These are phyloP conservation scores for Mortierella claussenii DNA, from an alignment of 192 early-diverging fungal genomes.

Conservation along the genomic window DNA sequence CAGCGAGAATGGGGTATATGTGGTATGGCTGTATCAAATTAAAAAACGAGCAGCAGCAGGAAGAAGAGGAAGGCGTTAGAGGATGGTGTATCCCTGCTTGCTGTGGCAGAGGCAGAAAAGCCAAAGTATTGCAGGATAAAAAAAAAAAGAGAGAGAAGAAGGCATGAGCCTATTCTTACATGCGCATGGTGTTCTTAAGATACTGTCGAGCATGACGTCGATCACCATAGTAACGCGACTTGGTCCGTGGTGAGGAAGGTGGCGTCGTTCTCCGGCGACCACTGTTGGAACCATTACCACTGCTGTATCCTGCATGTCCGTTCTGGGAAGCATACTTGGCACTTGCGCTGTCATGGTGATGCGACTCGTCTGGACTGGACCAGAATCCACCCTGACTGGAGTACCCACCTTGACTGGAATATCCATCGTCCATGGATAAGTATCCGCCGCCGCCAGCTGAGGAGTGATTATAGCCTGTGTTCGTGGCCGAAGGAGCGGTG, in stretches of 20 bases:
- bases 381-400: constrained; percentile 44
- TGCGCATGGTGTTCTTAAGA: constrained; percentile 45
- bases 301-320: constrained; percentile 11
- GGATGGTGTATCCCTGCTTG: no score
- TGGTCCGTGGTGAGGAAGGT: constrained; percentile 27
- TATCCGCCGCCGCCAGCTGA: constrained; percentile 18
- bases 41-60: neutral
- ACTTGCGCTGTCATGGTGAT: neutral
- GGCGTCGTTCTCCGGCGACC: constrained; percentile 33
- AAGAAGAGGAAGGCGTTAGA: neutral
- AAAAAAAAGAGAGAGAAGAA: constrained; percentile 10
- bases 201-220: constrained; percentile 48
- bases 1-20: constrained; percentile 55
- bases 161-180: constrained; percentile 16
- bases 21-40: constrained; percentile 36
- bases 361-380: constrained; percentile 40
- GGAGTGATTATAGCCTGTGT: neutral
- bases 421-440: constrained; percentile 51
- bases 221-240: constrained; percentile 41
- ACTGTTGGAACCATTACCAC: constrained; percentile 24
- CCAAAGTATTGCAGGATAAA: constrained; percentile 1
- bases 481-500: neutral
- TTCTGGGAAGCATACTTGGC: no score
- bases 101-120: no score
- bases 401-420: constrained; percentile 51